Evolutionary conservation across 2,329 filamentous ascomycete species (phyloP).

Genomic region (Massarina eburnea): DNA sequence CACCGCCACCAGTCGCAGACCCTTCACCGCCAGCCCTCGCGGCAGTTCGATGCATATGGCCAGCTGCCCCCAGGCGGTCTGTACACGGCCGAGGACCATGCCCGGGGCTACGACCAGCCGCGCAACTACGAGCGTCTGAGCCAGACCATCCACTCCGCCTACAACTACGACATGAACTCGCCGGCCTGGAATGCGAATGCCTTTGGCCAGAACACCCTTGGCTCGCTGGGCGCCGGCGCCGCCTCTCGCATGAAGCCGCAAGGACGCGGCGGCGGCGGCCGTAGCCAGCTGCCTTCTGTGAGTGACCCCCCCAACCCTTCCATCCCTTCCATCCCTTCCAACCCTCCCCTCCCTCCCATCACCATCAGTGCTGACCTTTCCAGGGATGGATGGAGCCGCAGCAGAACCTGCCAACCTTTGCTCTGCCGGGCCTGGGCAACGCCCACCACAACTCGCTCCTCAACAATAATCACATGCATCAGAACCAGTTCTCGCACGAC

Average conservation of each 20-base stretch:
- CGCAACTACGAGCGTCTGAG: slow-evolving; percentile 63
- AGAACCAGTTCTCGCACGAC: slow-evolving; percentile 51
- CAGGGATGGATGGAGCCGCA: slow-evolving; percentile 67
- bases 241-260: slow-evolving; percentile 59
- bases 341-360: neutral
- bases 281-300: slow-evolving; percentile 71
- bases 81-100: slow-evolving; percentile 70
- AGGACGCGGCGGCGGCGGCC: slow-evolving; percentile 53
- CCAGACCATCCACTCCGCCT: slow-evolving; percentile 60
- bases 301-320: slow-evolving; percentile 47
- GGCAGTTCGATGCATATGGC: slow-evolving; percentile 74
- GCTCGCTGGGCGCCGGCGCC: slow-evolving; percentile 55
- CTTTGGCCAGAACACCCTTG: slow-evolving; percentile 68
- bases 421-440: slow-evolving; percentile 44
- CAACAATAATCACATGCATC: slow-evolving; percentile 37
- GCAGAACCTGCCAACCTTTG: slow-evolving; percentile 47
- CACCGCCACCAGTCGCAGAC: slow-evolving; percentile 64
- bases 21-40: slow-evolving; percentile 71
- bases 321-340: neutral
- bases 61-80: slow-evolving; percentile 64
- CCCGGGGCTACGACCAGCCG: slow-evolving; percentile 51
- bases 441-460: slow-evolving; percentile 33
- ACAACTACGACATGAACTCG: slow-evolving; percentile 68
- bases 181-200: slow-evolving; percentile 80
- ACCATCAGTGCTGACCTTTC: neutral